Evolutionary conservation across 2,329 filamentous ascomycete genomes (phyloP).

Genomic region (Monosporascus sp.): DNA sequence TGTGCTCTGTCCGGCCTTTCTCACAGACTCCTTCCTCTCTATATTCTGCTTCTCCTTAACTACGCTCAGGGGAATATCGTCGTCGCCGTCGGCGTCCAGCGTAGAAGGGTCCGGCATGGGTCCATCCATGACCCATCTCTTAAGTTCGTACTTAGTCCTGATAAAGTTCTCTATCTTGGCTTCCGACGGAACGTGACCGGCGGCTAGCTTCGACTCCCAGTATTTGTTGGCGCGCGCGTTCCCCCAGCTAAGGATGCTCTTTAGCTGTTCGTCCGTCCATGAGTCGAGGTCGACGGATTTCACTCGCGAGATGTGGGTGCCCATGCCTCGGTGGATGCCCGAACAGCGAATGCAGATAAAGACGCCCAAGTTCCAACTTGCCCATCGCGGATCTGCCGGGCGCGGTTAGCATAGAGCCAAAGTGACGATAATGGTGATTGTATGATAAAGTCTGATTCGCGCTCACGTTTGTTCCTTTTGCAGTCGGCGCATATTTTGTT

Average conservation of each 20-base stretch:
- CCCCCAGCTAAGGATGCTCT: conserved; percentile 91
- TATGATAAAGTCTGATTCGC: not conserved
- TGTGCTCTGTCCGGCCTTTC: conserved; percentile 50
- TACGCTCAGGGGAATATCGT: conserved; percentile 64
- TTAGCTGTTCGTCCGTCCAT: conserved; percentile 97
- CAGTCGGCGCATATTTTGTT: conserved; percentile 98
- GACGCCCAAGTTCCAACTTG: conserved; percentile 95
- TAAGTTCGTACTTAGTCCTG: conserved; percentile 96
- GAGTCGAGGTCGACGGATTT: conserved; percentile 97
- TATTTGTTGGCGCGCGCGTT: conserved; percentile 97
- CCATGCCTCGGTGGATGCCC: conserved; percentile 97
- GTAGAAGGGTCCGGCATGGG: conserved; percentile 88
- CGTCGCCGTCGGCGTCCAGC: conserved; percentile 77
- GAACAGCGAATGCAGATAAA: conserved; percentile 98
- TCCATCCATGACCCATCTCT: conserved; percentile 99
- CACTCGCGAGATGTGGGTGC: conserved; percentile 95
- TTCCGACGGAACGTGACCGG: conserved; percentile 89
- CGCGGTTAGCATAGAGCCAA: not conserved
- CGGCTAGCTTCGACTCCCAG: conserved; percentile 91
- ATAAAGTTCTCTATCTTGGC: conserved; percentile 99
- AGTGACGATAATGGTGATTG: not conserved
- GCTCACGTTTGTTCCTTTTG: conserved; percentile 95
- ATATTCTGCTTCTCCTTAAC: conserved; percentile 63
- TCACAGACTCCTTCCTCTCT: conserved; percentile 51
- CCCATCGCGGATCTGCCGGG: conserved; percentile 84